Base-by-base conservation (phyloP, 139 green algal species). In the Chlorella sp. region DNA sequence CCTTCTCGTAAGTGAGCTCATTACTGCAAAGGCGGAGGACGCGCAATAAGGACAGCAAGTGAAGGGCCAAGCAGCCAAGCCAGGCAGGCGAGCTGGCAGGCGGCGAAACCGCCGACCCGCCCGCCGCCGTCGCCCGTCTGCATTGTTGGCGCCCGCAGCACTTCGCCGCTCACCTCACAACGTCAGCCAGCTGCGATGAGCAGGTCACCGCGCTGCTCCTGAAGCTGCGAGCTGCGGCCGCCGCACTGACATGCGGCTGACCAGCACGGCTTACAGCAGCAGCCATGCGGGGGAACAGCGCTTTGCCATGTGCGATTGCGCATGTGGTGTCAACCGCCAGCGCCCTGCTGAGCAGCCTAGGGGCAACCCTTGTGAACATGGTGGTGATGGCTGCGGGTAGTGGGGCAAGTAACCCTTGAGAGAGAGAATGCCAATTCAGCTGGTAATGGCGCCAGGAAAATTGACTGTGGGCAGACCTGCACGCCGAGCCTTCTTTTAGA, bases 1-100 rank as follows among this genome's bases (percentile, higher is more conserved):
- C 91, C 60, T 92, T 90, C 85, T 97, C 96, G 61, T 95, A 94
- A 60, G 95, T 92, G 2, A 96, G 85, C 90, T 97, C 96, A 34
- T 95, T 92, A 14, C 84, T 88, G 84, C 3, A 34, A 0, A 40
- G 18, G 48, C 0, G 3, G 34, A 53, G 60, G n/a, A 53, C 15
- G 57, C 32, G n/a, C 14, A 0, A 30, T 11, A 40, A 18, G 11
- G 26, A 39, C 77, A 73, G 22, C 3, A 30, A 14, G 66, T 73
- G 26, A 30, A 2, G 30, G 37, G 0, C 90, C 92, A 2, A 96
- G 88, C 24, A 95, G 89, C 53, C 85, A 71, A 2, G 91, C 37
- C 9, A 94, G 86, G 69, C 80, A 37, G 80, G 40, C 40, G 15
- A 40, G 28, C n/a, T 40, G 40, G 30, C 28, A 15, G 77, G 77